Evolutionary conservation across 805 yeast species (phyloP).

Genomic region (Kuraishia borneana): DNA sequence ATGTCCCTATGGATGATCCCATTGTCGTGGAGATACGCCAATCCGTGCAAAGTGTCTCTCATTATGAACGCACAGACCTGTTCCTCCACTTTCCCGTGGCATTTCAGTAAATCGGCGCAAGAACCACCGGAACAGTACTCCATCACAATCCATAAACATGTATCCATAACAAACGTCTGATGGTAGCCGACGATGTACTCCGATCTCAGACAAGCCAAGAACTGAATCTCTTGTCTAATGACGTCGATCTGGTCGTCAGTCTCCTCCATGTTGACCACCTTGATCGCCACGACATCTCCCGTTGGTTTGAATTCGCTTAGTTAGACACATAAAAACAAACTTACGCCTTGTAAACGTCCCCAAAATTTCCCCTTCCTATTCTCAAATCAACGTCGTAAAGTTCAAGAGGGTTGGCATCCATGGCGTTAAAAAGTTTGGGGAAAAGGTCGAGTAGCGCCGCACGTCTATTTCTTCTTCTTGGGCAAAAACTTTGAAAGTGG

Average conservation of each 20-base stretch:
- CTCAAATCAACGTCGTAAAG: slow-evolving; percentile 32
- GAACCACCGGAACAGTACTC: slow-evolving; percentile 96
- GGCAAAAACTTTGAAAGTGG: too few relatives aligned
- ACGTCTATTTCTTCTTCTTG: too few relatives aligned
- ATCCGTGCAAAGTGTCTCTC: slow-evolving; percentile 55
- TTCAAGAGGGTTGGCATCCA: slow-evolving; percentile 6
- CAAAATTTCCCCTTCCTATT: slow-evolving; percentile 79
- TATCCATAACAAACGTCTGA: slow-evolving; percentile 53
- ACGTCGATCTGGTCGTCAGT: slow-evolving; percentile 65
- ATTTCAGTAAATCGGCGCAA: slow-evolving; percentile 61
- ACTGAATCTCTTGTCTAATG: slow-evolving; percentile 66
- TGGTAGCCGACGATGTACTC: slow-evolving; percentile 55
- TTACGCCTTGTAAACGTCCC: slow-evolving; percentile 67
- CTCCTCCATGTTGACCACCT: slow-evolving; percentile 72
- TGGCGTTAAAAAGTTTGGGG: too few relatives aligned
- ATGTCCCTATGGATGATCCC: slow-evolving; percentile 81
- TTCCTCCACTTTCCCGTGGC: slow-evolving; percentile 44
- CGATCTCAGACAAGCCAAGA: slow-evolving; percentile 57
- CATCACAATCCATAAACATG: slow-evolving; percentile 81
- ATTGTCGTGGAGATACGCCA: slow-evolving; percentile 65
- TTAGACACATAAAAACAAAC: slow-evolving; percentile 4
- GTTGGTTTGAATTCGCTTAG: slow-evolving; percentile 19
- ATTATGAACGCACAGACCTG: slow-evolving; percentile 50
- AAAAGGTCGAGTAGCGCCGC: too few relatives aligned
- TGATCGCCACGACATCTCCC: slow-evolving; percentile 61